These are phyloP conservation scores for Usnea hakonensis DNA, from an alignment of 495 filamentous ascomycete genomes.

Conservation along the genomic window DNA sequence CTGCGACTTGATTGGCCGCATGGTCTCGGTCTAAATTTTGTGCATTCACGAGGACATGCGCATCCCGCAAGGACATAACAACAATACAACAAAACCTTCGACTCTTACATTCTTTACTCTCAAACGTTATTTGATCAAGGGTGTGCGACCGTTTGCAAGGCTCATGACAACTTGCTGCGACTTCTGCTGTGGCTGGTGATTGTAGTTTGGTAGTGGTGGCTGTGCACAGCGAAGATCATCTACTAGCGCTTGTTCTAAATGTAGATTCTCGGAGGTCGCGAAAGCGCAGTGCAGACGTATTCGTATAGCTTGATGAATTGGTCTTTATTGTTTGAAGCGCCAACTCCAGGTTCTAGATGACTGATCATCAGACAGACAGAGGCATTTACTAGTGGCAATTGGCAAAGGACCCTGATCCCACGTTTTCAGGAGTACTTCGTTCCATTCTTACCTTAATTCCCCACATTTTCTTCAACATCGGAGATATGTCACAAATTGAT, in stretches of 20 bases:
- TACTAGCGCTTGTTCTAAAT: conserved; percentile 12
- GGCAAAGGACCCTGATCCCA: background rate
- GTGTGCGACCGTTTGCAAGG: background rate
- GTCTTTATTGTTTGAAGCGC: background rate
- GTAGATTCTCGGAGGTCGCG: conserved; percentile 12
- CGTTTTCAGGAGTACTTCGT: background rate
- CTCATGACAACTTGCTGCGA: background rate
- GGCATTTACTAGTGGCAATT: background rate
- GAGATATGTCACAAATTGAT: background rate
- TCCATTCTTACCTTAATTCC: no score
- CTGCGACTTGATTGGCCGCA: conserved; percentile 32
- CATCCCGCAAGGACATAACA: background rate
- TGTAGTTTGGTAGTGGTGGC: conserved; percentile 8
- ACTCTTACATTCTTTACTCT: background rate
- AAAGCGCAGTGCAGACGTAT: conserved; percentile 4
- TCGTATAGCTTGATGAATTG: conserved; percentile 1
- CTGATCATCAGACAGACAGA: conserved; percentile 1
- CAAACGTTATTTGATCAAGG: background rate
- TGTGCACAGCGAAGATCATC: conserved; percentile 10
- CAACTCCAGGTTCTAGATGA: no score
- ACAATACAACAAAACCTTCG: background rate
- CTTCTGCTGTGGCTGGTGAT: conserved; percentile 5
- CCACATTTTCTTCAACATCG: background rate
- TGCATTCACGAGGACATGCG: no score
- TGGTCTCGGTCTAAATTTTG: conserved; percentile 1